A percentile compares a stretch with the other conserved stretches of the same genome.
Evolutionary conservation across 495 filamentous ascomycete genomes (phyloP).

Genomic region (Trichoderma gamsii): DNA sequence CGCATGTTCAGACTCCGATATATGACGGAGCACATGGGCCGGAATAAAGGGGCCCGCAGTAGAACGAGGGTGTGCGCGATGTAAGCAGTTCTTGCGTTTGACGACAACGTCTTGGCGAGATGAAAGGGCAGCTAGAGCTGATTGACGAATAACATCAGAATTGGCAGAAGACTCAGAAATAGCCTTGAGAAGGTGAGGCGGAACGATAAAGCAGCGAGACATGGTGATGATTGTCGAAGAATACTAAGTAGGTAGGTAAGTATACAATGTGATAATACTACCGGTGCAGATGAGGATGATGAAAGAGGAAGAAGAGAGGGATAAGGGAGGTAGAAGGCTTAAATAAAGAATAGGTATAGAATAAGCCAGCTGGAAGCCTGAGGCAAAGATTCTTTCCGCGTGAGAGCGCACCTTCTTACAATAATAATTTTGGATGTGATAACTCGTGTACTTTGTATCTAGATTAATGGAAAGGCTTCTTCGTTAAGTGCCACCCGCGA

Average conservation of each 20-base stretch:
- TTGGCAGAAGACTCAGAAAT: slow-evolving; percentile 16
- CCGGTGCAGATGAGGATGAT: too few relatives aligned
- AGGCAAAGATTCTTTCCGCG: too few relatives aligned
- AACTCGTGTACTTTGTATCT: too few relatives aligned
- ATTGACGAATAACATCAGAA: slow-evolving; percentile 22
- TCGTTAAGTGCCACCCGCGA: too few relatives aligned
- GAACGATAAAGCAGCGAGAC: neutral
- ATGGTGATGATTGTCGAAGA: neutral
- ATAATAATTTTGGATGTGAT: too few relatives aligned
- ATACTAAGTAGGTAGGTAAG: too few relatives aligned
- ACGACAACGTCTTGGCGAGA: slow-evolving; percentile 22
- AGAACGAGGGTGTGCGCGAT: slow-evolving; percentile 9
- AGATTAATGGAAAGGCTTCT: too few relatives aligned
- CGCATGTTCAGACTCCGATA: slow-evolving; percentile 30
- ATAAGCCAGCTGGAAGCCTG: too few relatives aligned
- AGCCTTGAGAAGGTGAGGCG: slow-evolving; percentile 8
- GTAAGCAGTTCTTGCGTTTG: slow-evolving; percentile 29
- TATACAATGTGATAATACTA: neutral
- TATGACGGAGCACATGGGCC: slow-evolving; percentile 32
- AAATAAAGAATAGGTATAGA: too few relatives aligned
- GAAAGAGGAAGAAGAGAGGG: too few relatives aligned
- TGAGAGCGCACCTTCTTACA: too few relatives aligned
- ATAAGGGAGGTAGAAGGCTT: too few relatives aligned
- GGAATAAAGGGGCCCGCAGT: slow-evolving; percentile 29
- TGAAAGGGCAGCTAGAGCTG: slow-evolving; percentile 26